Evolutionary conservation across 768 basidiomycete species (phyloP).

Genomic region (Calocybe gangraenosa): DNA sequence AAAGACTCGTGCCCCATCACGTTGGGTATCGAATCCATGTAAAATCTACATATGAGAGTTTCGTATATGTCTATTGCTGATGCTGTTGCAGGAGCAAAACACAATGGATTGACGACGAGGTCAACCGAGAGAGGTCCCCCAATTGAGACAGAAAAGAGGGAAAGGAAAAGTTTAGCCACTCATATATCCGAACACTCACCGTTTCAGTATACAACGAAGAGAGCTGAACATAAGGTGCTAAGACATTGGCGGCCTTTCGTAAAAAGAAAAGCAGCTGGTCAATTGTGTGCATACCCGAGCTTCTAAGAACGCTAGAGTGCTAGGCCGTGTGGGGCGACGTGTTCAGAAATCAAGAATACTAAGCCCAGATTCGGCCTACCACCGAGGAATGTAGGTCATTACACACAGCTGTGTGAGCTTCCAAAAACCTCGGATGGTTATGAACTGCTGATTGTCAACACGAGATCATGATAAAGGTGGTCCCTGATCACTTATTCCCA

Average conservation of each 20-base stretch:
- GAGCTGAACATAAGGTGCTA: neutral
- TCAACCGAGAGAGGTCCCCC: too few relatives aligned
- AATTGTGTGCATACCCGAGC: too few relatives aligned
- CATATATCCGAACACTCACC: conserved; percentile 9
- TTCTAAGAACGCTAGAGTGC: neutral
- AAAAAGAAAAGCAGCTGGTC: too few relatives aligned
- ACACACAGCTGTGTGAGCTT: neutral
- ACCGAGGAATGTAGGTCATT: neutral
- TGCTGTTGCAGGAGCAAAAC: neutral
- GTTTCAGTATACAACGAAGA: neutral
- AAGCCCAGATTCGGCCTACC: neutral
- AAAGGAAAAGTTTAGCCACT: conserved; percentile 4
- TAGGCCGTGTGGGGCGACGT: neutral
- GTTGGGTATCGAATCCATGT: neutral
- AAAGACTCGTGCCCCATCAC: conserved; percentile 8
- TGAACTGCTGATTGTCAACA: conserved; percentile 3
- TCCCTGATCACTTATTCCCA: conserved; percentile 10
- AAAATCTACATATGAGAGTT: neutral
- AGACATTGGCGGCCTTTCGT: neutral
- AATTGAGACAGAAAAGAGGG: neutral
- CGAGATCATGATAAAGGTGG: neutral
- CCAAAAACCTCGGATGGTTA: conserved; percentile 2
- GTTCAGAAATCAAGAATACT: conserved; percentile 1
- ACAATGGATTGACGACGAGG: neutral
- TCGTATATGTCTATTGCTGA: neutral